Evolutionary conservation across 78 protist species (phyloP).

Genomic region (Emiliania huxleyi): DNA sequence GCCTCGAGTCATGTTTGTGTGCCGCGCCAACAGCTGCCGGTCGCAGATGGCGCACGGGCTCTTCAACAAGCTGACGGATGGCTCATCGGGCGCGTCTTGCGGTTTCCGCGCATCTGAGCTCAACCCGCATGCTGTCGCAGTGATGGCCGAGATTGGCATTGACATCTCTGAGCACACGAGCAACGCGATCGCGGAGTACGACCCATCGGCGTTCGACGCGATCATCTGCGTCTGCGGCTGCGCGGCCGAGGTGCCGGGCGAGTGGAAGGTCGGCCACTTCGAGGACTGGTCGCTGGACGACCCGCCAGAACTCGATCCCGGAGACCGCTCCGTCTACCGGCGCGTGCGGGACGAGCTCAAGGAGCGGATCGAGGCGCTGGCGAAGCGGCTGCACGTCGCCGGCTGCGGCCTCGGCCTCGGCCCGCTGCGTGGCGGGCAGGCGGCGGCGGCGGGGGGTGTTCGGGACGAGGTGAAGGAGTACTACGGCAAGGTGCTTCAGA

Average conservation of each 20-base stretch:
- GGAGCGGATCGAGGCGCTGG: neutral
- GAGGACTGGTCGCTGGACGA: neutral
- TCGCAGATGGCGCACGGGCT: too few relatives aligned
- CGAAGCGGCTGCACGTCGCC: too few relatives aligned
- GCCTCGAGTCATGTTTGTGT: too few relatives aligned
- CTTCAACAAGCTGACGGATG: too few relatives aligned
- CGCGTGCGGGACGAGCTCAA: neutral
- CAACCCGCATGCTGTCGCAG: neutral
- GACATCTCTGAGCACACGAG: neutral
- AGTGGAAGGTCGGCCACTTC: neutral
- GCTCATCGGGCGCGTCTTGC: too few relatives aligned
- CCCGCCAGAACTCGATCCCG: neutral
- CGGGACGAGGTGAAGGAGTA: conserved; percentile 58
- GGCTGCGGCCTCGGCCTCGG: too few relatives aligned
- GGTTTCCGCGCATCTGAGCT: too few relatives aligned
- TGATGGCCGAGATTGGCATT: neutral
- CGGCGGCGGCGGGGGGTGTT: neutral
- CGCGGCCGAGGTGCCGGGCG: neutral
- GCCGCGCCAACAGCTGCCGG: too few relatives aligned
- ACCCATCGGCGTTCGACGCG: neutral
- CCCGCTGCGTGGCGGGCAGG: too few relatives aligned
- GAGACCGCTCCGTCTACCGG: neutral
- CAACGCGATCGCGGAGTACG: neutral
- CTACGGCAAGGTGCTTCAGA: conserved; percentile 68
- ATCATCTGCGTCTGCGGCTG: neutral